Conservation (phyloP, 2,329 filamentous ascomycete genomes). For the Curvularia hawaiiensis region DNA sequence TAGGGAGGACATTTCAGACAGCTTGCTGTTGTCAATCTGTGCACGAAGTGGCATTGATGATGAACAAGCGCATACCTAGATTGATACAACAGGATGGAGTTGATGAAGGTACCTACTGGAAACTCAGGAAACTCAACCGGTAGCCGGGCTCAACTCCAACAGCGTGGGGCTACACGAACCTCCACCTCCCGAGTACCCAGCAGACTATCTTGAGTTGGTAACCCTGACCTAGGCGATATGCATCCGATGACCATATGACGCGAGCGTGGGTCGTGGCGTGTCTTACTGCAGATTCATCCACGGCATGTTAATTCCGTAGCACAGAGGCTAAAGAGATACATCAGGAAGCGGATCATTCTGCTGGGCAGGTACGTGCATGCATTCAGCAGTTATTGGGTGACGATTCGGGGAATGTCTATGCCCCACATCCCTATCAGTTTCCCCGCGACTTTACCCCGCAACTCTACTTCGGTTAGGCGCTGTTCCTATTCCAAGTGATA, state of each 20-base stretch:
- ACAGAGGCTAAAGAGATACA: neutral
- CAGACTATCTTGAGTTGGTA: neutral
- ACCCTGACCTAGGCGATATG: constrained; percentile 20
- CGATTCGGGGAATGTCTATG: constrained; percentile 5
- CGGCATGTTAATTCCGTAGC: constrained; percentile 13
- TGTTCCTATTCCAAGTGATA: constrained; percentile 7
- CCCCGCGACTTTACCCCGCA: constrained; percentile 34
- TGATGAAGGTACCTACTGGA: constrained; percentile 10
- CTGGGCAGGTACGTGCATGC: constrained; percentile 18
- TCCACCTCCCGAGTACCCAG: constrained; percentile 11
- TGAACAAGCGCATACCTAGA: neutral
- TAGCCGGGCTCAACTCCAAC: neutral
- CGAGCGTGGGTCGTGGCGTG: constrained; percentile 5
- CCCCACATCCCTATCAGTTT: constrained; percentile 29
- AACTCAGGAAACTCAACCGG: constrained; percentile 5
- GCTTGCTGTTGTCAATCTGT: constrained; percentile 22
- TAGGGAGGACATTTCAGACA: constrained; percentile 31
- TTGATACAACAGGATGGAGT: constrained; percentile 2
- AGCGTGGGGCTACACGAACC: constrained; percentile 20
- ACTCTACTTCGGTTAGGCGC: neutral
- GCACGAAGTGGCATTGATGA: constrained; percentile 28
- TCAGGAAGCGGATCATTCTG: constrained; percentile 7
- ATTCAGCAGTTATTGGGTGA: constrained; percentile 5
- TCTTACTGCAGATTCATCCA: constrained; percentile 4
- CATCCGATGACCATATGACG: constrained; percentile 6